A percentile compares a stretch with the other conserved stretches of the same genome.
These are phyloP conservation scores for Phyllostachys edulis DNA, from an alignment of 176 grass and related monocot species.

Conservation along the genomic window DNA sequence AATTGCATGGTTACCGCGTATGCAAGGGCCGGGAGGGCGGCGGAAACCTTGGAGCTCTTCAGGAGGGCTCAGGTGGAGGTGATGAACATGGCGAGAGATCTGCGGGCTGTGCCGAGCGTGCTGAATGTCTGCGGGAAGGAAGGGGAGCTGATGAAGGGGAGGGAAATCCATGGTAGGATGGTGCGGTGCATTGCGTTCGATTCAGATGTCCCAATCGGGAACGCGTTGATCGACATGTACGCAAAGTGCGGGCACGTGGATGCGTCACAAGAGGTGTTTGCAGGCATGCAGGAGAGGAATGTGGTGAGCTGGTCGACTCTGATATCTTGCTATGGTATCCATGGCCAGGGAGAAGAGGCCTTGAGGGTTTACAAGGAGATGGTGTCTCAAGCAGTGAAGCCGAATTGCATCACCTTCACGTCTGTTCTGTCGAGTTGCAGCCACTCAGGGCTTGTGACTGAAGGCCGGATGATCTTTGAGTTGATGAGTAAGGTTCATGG, in stretches of 20 bases:
- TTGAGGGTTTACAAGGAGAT: slow-evolving; percentile 44
- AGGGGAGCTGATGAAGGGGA: slow-evolving; percentile 57
- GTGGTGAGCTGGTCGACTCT: slow-evolving; percentile 63
- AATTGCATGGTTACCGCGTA: slow-evolving; percentile 50
- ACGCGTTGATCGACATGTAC: slow-evolving; percentile 61
- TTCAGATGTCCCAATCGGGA: slow-evolving; percentile 37
- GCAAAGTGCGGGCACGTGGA: slow-evolving; percentile 40
- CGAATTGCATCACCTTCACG: slow-evolving; percentile 53
- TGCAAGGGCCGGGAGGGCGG: slow-evolving; percentile 36
- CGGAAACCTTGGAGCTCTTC: slow-evolving; percentile 28
- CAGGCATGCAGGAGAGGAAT: slow-evolving; percentile 42
- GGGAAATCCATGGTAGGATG: slow-evolving; percentile 56
- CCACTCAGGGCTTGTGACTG: slow-evolving; percentile 46
- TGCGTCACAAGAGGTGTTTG: slow-evolving; percentile 29
- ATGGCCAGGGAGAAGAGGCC: slow-evolving; percentile 50
- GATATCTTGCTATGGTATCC: slow-evolving; percentile 54
- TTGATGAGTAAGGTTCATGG: slow-evolving; percentile 36
- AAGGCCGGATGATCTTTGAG: slow-evolving; percentile 50
- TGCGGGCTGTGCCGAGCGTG: slow-evolving; percentile 40
- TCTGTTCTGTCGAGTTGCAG: slow-evolving; percentile 59
- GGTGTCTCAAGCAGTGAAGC: slow-evolving; percentile 39
- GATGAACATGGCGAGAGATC: slow-evolving; percentile 9
- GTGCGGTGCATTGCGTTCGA: slow-evolving; percentile 35
- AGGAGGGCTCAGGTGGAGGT: slow-evolving; percentile 41
- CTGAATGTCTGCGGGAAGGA: slow-evolving; percentile 47